A percentile compares a stretch with the other conserved stretches of the same genome.
Evolutionary conservation across 805 yeast genomes (phyloP).

Genomic region (Ogataea polymorpha): DNA sequence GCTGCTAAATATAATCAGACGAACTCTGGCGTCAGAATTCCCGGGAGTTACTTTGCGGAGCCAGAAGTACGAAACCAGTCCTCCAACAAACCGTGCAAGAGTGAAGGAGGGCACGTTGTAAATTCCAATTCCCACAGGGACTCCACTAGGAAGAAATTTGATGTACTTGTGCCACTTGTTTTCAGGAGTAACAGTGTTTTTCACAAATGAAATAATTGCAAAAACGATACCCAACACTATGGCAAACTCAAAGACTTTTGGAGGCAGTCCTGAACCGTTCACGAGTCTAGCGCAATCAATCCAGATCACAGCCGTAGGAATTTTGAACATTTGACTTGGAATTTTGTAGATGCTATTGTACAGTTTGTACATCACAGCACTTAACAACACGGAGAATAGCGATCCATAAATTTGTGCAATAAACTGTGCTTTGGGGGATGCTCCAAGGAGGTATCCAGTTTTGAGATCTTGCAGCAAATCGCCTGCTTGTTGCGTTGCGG

Average conservation of each 20-base stretch:
- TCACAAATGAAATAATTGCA: constrained; percentile 63
- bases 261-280: constrained; percentile 88
- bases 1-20: constrained; percentile 82
- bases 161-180: constrained; percentile 34
- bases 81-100: constrained; percentile 89
- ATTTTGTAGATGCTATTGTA: constrained; percentile 81
- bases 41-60: constrained; percentile 29
- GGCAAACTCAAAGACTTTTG: constrained; percentile 61
- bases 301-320: constrained; percentile 97
- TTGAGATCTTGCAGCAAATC: constrained; percentile 96
- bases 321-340: constrained; percentile 76
- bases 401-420: constrained; percentile 89
- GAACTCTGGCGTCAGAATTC: constrained; percentile 46
- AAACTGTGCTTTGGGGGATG: constrained; percentile 90
- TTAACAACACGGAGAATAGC: constrained; percentile 72
- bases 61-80: constrained; percentile 64
- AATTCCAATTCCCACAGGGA: constrained; percentile 96
- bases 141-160: constrained; percentile 82
- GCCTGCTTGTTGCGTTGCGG: constrained; percentile 99
- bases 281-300: constrained; percentile 92
- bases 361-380: constrained; percentile 77
- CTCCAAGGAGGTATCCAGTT: constrained; percentile 88
- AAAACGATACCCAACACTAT: constrained; percentile 63
- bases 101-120: constrained; percentile 94
- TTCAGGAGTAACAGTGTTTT: constrained; percentile 46